Conservation (phyloP, 805 yeast species). For the Pichia deserticola region DNA sequence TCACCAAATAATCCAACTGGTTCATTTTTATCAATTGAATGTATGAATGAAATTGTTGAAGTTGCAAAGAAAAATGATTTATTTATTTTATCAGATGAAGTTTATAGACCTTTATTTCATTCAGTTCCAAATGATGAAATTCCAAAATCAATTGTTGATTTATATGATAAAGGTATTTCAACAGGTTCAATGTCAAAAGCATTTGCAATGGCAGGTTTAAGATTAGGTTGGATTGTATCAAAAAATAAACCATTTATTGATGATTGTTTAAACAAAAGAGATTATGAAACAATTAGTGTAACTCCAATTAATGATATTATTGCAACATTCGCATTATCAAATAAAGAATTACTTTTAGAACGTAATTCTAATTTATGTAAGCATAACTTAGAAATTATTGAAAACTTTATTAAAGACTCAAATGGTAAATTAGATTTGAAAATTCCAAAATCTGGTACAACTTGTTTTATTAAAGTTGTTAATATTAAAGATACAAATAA, state of each 20-base stretch:
- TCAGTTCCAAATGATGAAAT: constrained; percentile 18
- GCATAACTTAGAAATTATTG: constrained; percentile 26
- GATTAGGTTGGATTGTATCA: constrained; percentile 46
- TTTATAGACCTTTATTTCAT: constrained; percentile 46
- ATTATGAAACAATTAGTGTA: constrained; percentile 45
- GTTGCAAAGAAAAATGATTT: constrained; percentile 30
- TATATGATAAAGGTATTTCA: constrained; percentile 37
- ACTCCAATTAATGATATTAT: constrained; percentile 39
- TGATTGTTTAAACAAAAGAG: constrained; percentile 35
- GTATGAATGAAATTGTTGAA: constrained; percentile 30
- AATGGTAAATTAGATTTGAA: constrained; percentile 32
- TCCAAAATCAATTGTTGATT: constrained; percentile 35
- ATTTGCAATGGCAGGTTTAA: constrained; percentile 44
- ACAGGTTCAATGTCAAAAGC: constrained; percentile 51
- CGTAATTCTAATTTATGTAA: constrained; percentile 35
- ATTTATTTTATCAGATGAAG: constrained; percentile 43
- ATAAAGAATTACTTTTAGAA: constrained; percentile 29
- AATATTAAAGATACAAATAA: constrained; percentile 25
- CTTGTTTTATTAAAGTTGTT: constrained; percentile 33
- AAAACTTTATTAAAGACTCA: constrained; percentile 9
- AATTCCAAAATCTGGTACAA: constrained; percentile 42
- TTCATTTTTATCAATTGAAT: constrained; percentile 30
- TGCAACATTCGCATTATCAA: constrained; percentile 36
- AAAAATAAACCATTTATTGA: constrained; percentile 26
- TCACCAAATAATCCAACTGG: constrained; percentile 47